Conservation (phyloP, 2,329 filamentous ascomycete species). For the Penicillium sp. region DNA sequence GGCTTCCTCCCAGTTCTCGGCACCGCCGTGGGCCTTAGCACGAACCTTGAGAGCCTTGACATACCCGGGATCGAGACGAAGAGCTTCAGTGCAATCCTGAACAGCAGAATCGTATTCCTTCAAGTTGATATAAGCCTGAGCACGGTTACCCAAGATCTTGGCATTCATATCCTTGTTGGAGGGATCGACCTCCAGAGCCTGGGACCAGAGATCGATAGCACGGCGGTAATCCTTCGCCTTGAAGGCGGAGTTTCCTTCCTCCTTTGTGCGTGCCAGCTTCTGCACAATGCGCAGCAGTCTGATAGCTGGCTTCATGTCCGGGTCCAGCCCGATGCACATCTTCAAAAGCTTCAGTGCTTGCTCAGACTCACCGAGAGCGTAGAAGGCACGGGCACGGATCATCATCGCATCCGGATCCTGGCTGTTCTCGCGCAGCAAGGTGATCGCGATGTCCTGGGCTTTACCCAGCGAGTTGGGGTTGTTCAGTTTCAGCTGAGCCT, state of each 20-base stretch:
- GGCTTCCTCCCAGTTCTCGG: constrained; percentile 88
- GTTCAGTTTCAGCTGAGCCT: constrained; percentile 90
- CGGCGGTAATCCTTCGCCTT: constrained; percentile 77
- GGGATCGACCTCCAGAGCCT: constrained; percentile 81
- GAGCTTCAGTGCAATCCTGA: constrained; percentile 78
- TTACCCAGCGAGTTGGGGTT: constrained; percentile 85
- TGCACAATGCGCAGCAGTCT: constrained; percentile 87
- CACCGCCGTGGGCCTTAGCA: constrained; percentile 81
- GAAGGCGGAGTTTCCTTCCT: constrained; percentile 87
- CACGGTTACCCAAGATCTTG: constrained; percentile 91
- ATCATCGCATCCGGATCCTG: constrained; percentile 93
- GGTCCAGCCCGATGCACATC: constrained; percentile 84
- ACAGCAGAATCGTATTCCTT: constrained; percentile 83
- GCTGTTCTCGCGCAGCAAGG: constrained; percentile 77
- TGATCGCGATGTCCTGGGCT: constrained; percentile 89
- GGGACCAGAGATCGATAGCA: constrained; percentile 80
- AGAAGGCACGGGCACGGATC: constrained; percentile 80
- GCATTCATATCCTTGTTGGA: constrained; percentile 88
- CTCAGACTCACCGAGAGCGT: constrained; percentile 89
- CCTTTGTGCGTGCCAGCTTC: constrained; percentile 89
- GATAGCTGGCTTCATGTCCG: constrained; percentile 83
- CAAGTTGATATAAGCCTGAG: constrained; percentile 73
- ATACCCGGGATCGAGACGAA: constrained; percentile 80
- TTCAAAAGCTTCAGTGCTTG: constrained; percentile 92
- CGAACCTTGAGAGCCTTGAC: constrained; percentile 90